A percentile compares a stretch with the other conserved stretches of the same genome.
Evolutionary conservation across 148 eudicot species (phyloP).

Genomic region (Agrostemma githago): DNA sequence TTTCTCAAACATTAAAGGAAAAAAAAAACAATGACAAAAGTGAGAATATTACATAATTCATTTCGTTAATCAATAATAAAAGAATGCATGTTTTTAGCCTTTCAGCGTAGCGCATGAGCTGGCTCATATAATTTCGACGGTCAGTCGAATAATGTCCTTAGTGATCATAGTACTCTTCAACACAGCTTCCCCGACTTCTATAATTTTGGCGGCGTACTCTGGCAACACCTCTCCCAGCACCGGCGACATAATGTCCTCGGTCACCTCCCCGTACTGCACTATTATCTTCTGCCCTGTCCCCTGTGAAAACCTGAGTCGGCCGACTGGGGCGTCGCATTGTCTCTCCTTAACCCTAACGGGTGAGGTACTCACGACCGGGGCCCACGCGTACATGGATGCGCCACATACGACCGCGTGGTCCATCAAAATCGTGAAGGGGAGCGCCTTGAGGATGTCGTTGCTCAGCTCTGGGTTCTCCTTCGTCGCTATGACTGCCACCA

Average conservation of each 20-base stretch:
- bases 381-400: constrained; percentile 10
- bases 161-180: constrained; percentile 10
- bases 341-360: constrained; percentile 5
- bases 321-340: constrained; percentile 8
- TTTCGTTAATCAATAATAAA: neutral
- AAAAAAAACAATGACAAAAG: neutral
- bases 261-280: constrained; percentile 7
- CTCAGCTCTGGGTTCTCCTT: neutral
- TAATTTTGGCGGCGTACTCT: neutral
- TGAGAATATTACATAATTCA: neutral
- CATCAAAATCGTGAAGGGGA: constrained; percentile 1
- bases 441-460: neutral
- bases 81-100: too few relatives aligned
- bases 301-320: neutral
- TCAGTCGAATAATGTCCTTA: neutral
- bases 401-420: constrained; percentile 13
- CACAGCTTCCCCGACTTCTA: constrained; percentile 5
- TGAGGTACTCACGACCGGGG: constrained; percentile 3
- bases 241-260: constrained; percentile 7
- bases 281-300: constrained; percentile 3
- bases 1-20: too few relatives aligned
- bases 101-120: neutral
- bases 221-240: constrained; percentile 11
- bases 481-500: neutral
- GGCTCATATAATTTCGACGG: neutral